Base-by-base conservation (phyloP, 257 asterid species). In the Lavandula angustifolia region DNA sequence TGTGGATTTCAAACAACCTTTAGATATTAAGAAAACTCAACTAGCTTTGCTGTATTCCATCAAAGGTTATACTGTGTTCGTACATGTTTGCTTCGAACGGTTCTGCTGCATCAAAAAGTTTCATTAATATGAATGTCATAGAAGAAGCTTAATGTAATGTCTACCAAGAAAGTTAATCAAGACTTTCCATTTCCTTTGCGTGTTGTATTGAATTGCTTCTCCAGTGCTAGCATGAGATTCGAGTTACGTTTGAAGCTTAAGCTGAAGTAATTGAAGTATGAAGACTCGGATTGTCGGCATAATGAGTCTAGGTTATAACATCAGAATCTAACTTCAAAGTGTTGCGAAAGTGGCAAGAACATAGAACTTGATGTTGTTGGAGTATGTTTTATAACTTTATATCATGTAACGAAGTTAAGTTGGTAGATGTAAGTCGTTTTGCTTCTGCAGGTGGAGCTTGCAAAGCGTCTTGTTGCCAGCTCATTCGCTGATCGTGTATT, bases 401-500 rank as follows among this genome's bases (percentile, higher is more conserved):
- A 13, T 58, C 7, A 3, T 27, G 52, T 54, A 43, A 1, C 17
- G 63, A 29, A 5, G 59, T 44, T 27, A 14, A 54, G 32, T 53
- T 46, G 9, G 11, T 43, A 18, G 43, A 18, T 55, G 18, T 48
- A 4, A 37, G 52, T 7, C 27, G 9, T 16, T 44, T 32, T 64
- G 33, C 74, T 58, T 62, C 49, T 69, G 51, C 83, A 94, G 99
- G 80, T 94, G 29, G 99, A 87, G 75, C 95, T 90, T 57, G 99
- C 99, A 7, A 90, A 90, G 69, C 82, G 84, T 18, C 80, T 94
- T 10, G 90, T 87, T 44, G 68, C 75, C 33, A 41, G 62, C 70
- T 94, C 99, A 5, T 90, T 87, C 72, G 97, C 99, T 35, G 99
- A 94, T 46, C 92, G 96, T n/a, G 95, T 94, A 33, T 94, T 94